A percentile compares a stretch with the other conserved stretches of the same genome.
Evolutionary conservation across 371 early-diverging fungal genomes (phyloP).

Genomic region (Chytridium lagenaria): DNA sequence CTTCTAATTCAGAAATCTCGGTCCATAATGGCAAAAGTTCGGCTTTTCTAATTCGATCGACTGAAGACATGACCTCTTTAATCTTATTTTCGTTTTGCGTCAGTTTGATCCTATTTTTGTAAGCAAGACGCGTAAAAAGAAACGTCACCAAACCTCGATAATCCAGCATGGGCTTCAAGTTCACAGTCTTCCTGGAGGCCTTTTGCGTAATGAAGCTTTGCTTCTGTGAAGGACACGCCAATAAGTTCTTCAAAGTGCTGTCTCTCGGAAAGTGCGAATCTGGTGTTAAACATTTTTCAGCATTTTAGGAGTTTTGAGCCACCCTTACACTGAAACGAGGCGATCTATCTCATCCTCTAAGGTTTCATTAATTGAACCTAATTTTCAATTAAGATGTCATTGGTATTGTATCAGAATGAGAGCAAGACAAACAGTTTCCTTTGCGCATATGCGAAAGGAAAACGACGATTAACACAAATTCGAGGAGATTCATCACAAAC

Average conservation of each 20-base stretch:
- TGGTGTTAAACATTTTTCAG: not conserved
- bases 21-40: not conserved
- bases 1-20: not conserved
- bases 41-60: not conserved
- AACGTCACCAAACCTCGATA: not conserved
- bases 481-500: too few species aligned
- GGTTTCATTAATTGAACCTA: not conserved
- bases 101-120: not conserved
- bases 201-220: not conserved
- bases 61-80: not conserved
- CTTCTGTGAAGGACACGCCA: not conserved
- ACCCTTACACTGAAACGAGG: constrained; percentile 1
- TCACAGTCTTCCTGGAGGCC: not conserved
- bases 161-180: not conserved
- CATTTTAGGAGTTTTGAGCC: not conserved
- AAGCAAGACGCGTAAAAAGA: not conserved
- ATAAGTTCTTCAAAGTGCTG: constrained; percentile 13
- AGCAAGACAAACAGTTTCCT: too few species aligned
- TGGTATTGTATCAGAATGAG: too few species aligned
- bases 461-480: too few species aligned
- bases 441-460: too few species aligned
- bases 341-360: not conserved
- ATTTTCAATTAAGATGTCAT: too few species aligned
- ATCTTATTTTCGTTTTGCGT: not conserved
- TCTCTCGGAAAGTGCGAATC: not conserved